Percentiles rank a stretch among this genome's conserved stretches.
phyloP scores from a whole-genome alignment of 768 basidiomycete species.

The Suillus cothurnatus region DNA sequence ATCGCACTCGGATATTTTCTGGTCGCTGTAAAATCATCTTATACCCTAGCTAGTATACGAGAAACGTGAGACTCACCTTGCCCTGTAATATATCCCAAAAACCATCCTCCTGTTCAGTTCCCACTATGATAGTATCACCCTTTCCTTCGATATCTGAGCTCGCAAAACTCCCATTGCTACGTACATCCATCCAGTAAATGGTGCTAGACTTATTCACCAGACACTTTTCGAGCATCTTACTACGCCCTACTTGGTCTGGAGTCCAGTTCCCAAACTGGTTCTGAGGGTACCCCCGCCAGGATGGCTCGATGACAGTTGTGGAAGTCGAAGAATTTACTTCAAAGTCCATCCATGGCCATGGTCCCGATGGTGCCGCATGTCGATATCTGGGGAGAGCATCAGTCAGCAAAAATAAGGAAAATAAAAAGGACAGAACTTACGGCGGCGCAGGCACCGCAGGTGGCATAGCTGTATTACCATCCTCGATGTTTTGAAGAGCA shows the following conservation, averaged over 20 bases:
- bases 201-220: conserved; percentile 18
- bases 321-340: background rate
- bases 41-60: background rate
- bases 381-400: conserved; percentile 13
- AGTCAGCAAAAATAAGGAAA: background rate
- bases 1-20: conserved; percentile 43
- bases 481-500: background rate
- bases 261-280: conserved; percentile 37
- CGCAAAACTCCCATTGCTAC: conserved; percentile 15
- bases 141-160: background rate
- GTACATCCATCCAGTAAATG: conserved; percentile 29
- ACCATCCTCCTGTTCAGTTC: conserved; percentile 17
- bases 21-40: conserved; percentile 34
- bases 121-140: background rate
- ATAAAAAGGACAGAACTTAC: background rate
- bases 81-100: conserved; percentile 39
- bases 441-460: conserved; percentile 2
- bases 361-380: conserved; percentile 29
- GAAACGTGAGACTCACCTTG: conserved; percentile 34
- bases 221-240: conserved; percentile 30
- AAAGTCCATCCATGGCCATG: conserved; percentile 37
- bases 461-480: background rate
- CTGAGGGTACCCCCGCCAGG: conserved; percentile 28
- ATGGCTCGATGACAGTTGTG: background rate
- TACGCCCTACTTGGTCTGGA: conserved; percentile 29